Evolutionary conservation across 441 rosid genomes (phyloP).

Genomic region (Eutrema salsugineum): DNA sequence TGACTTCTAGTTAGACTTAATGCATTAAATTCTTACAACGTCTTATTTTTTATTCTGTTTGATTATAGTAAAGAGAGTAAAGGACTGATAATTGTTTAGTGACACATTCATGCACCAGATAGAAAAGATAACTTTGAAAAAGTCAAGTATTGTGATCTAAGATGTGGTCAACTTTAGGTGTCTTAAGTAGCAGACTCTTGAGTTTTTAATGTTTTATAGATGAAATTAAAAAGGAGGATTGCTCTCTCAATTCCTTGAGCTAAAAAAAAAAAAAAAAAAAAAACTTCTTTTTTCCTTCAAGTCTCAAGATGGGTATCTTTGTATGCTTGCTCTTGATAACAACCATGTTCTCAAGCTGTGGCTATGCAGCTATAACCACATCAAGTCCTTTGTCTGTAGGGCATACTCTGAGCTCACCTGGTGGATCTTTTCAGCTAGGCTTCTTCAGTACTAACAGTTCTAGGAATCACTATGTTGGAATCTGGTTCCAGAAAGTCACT

Average conservation of each 20-base stretch:
- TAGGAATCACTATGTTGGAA: slow-evolving; percentile 36
- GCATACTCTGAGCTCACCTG: slow-evolving; percentile 34
- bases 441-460: slow-evolving; percentile 30
- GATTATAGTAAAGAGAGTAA: not conserved
- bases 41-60: slow-evolving; percentile 8
- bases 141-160: slow-evolving; percentile 20
- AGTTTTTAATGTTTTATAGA: slow-evolving; percentile 3
- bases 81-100: not conserved
- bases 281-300: not conserved
- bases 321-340: slow-evolving; percentile 14
- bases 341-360: slow-evolving; percentile 2
- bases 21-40: slow-evolving; percentile 8
- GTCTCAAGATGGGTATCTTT: not conserved
- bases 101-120: not conserved
- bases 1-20: slow-evolving; percentile 16
- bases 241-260: not conserved
- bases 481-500: slow-evolving; percentile 38
- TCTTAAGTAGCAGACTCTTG: slow-evolving; percentile 6
- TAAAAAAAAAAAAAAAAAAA: slow-evolving; percentile 12
- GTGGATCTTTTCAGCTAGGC: slow-evolving; percentile 38
- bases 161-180: slow-evolving; percentile 20
- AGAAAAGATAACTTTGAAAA: not conserved
- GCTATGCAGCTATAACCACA: slow-evolving; percentile 22
- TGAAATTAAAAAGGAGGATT: not conserved
- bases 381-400: slow-evolving; percentile 10